Evolutionary conservation across 2,329 filamentous ascomycete genomes (phyloP), one percentile per base, ranked within the genome.

Genomic region (Cadophora malorum): DNA sequence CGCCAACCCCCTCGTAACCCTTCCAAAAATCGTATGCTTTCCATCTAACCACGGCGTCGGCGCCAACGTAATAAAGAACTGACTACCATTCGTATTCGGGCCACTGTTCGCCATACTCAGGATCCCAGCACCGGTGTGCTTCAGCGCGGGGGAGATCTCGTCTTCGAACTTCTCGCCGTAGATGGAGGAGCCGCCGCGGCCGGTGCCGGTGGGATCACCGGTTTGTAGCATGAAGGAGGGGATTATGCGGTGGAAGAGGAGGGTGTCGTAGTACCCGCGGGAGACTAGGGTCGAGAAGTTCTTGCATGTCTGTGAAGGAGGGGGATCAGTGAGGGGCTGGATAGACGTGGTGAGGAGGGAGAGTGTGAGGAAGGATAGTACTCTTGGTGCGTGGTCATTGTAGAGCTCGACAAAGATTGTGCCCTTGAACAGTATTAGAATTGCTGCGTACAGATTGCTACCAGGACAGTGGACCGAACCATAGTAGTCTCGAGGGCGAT

Each of bases 31-130:
- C 12, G 94, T 97, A 79, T 99, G 95, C 80, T 97, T 97, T 25
- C 94, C 94, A 80, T 99, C 96, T 68, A 99, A 81, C 95, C 95
- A 98, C 0, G 96, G 96, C 19, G 96, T 95, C 4, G 95, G 95
- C 8, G 94, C 95, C 41, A 98, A 84, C 0, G 96, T 98, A 73
- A 99, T 89, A 79, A 98, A 98, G 81, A 98, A 99, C 81, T 98
- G 96, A 67, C 89, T 93, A 25, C 95, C 95, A 79, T 98, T 98
- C 45, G 95, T 97, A 79, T 98, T 89, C 9, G 93, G 92, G 0
- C 96, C 96, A 19, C 90, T 89, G 81, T 99, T 99, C 68, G 96
- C 96, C 96, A 99, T 99, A 81, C 90, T 94, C 74, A 99, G 82
- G n/a, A 98, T 85, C 0, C 95, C 95, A 4, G 95, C 94, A 47